phyloP scores from a whole-genome alignment of 2,329 filamentous ascomycete species.

The Xylaria hypoxylon region DNA sequence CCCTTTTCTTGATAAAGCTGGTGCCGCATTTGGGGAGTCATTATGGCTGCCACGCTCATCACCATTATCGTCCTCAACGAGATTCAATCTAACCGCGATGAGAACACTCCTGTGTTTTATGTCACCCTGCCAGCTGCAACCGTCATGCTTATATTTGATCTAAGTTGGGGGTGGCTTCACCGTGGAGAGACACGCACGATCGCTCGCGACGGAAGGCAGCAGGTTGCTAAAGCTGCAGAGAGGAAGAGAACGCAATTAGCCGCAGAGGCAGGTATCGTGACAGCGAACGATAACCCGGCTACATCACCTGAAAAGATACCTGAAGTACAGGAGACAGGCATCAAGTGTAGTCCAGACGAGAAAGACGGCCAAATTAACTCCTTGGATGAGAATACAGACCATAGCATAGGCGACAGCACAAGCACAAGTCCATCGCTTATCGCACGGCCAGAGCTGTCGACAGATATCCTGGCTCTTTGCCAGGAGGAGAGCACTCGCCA shows the following conservation, averaged over 20 bases:
- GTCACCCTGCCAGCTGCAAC: conserved; percentile 76
- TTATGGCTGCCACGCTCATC: conserved; percentile 76
- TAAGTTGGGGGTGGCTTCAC: conserved; percentile 71
- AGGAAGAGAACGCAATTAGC: conserved; percentile 45
- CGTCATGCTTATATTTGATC: conserved; percentile 76
- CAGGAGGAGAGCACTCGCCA: background rate
- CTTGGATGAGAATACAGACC: background rate
- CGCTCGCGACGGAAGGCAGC: conserved; percentile 65
- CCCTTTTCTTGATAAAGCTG: conserved; percentile 75
- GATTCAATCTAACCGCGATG: conserved; percentile 61
- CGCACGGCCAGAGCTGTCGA: background rate
- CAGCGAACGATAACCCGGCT: background rate
- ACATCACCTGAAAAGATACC: background rate
- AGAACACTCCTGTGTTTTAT: conserved; percentile 71
- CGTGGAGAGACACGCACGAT: conserved; percentile 72
- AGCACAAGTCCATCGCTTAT: background rate
- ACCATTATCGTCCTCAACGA: conserved; percentile 74
- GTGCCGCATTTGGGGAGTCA: conserved; percentile 71
- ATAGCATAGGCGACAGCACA: conserved; percentile 1
- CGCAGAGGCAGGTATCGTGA: conserved; percentile 26
- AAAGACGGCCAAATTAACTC: conserved; percentile 4
- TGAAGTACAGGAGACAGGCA: conserved; percentile 16
- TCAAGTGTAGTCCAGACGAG: conserved; percentile 5
- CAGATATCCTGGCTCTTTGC: background rate
- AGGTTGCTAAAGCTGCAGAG: conserved; percentile 52